Evolutionary conservation across 345 rosid genomes (phyloP), one percentile per base, ranked within the genome.

Genomic region (Microcos paniculata): DNA sequence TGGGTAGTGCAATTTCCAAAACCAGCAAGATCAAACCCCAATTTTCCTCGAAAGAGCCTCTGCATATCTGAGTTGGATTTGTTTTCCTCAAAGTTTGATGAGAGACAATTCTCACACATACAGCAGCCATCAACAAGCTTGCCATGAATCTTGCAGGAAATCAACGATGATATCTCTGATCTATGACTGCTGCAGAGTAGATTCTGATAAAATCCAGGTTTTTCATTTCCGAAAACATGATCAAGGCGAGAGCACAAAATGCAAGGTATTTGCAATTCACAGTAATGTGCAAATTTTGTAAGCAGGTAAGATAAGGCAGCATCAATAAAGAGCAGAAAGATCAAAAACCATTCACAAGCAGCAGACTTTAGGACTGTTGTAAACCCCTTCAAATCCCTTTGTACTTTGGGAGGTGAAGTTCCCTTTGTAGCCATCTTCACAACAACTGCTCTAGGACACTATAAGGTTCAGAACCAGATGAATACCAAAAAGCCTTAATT

Each of bases 221-320:
- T 83, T 76, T 66, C 83, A 21, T 71, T 73, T 40, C 88, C 85
- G 12, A 86, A 74, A 11, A 84, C 76, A 62, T 84, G 94, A 76
- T 90, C 94, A 70, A 90, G 88, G 80, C 90, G 84, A 52, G 96
- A 87, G 77, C 96, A 92, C 31, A 92, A 82, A 76, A 91, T 82
- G 83, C 96, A 92, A 63, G 96, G 96, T 35, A 82, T 64, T 76
- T 87, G 91, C 83, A 92, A 77, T 57, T 85, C 78, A 52, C 87
- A 90, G 73, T 80, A 80, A n/a, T 71, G 80, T 0, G 97, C 91
- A 73, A 92, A 90, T 89, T 80, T 85, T 30, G 83, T 84, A 61
- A 85, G 85, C 35, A 92, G 81, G 76, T 84, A 88, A 3, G 96
- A 84, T 71, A 89, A 85, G 70, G 80, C 78, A 24, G 94, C 93